These are phyloP conservation scores for Emergomyces pasteurianus DNA, from an alignment of 2,329 filamentous ascomycete genomes.

Conservation along the genomic window DNA sequence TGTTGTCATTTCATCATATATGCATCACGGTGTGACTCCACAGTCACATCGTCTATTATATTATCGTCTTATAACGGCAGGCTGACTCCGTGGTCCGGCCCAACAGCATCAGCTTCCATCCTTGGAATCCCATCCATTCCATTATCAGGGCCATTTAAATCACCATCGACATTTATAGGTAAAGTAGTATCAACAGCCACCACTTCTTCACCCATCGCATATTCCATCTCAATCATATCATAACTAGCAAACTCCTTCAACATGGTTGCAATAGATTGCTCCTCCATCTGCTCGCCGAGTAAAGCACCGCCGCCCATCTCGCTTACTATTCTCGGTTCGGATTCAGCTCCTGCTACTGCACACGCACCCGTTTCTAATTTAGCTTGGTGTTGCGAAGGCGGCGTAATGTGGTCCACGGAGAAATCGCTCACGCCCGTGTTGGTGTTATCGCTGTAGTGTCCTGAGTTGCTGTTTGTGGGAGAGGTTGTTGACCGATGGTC, in stretches of 20 bases:
- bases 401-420: neutral
- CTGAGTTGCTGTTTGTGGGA: neutral
- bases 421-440: neutral
- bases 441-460: neutral
- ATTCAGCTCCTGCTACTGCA: neutral
- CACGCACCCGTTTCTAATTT: neutral
- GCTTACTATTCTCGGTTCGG: neutral
- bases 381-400: neutral
- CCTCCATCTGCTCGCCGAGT: neutral
- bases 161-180: neutral
- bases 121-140: neutral
- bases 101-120: neutral
- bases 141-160: neutral
- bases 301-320: neutral
- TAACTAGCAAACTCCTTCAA: neutral
- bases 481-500: neutral
- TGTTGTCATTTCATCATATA: no score
- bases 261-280: neutral
- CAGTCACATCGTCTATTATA: no score
- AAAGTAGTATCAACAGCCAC: neutral
- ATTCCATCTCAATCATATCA: neutral
- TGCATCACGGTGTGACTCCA: no score
- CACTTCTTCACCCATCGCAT: neutral
- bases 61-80: neutral
- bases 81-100: neutral